phyloP scores from a whole-genome alignment of 2,329 filamentous ascomycete species.

The Zarea fungicola region DNA sequence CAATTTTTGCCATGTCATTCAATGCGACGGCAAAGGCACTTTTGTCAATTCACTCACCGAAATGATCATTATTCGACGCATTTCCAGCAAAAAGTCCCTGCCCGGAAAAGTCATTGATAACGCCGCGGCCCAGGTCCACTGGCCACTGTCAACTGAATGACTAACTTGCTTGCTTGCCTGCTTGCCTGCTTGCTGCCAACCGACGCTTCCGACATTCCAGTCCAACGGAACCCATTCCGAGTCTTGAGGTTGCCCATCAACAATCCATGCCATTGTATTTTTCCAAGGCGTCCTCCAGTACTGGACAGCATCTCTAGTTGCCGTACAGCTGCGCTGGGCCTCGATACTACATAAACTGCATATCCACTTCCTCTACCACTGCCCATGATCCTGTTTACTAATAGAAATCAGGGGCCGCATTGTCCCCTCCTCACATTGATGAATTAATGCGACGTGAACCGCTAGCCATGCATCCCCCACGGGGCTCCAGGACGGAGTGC shows the following conservation, averaged over 20 bases:
- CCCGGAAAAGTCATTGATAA: too few species aligned
- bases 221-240: too few species aligned
- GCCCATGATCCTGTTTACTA: background rate
- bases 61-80: too few species aligned
- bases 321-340: background rate
- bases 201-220: background rate
- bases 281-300: background rate
- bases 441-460: background rate
- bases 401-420: conserved; percentile 1
- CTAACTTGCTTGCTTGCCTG: too few species aligned
- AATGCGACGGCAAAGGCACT: conserved; percentile 6
- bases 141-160: background rate
- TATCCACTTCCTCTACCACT: conserved; percentile 4
- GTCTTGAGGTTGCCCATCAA: too few species aligned
- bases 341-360: background rate
- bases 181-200: background rate
- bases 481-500: conserved; percentile 4
- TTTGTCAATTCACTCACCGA: background rate
- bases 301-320: background rate
- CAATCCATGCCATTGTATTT: background rate
- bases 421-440: background rate
- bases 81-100: background rate
- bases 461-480: background rate
- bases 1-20: too few species aligned
- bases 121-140: too few species aligned